These are phyloP conservation scores for Polygonum aviculare DNA, from an alignment of 148 eudicot species.

Conservation along the genomic window DNA sequence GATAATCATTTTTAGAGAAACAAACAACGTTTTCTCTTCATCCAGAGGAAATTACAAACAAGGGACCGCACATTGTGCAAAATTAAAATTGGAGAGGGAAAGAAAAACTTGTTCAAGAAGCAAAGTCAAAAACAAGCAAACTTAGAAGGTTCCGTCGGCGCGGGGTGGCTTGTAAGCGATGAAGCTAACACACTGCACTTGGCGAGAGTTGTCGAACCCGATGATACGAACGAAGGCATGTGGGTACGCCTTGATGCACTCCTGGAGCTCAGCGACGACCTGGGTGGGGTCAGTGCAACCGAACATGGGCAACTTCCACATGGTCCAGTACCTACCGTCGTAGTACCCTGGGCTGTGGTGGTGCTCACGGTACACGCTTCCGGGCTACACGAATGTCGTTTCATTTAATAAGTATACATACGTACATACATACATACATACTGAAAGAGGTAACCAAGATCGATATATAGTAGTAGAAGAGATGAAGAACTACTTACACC, in stretches of 20 bases:
- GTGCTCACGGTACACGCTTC: constrained; percentile 51
- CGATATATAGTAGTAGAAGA: not conserved
- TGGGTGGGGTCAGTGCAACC: constrained; percentile 34
- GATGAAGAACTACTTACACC: constrained; percentile 13
- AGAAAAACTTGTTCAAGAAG: too few species aligned
- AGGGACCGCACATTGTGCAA: too few species aligned
- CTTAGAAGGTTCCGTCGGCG: not conserved
- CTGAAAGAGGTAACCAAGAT: too few species aligned
- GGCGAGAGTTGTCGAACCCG: constrained; percentile 36
- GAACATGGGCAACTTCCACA: constrained; percentile 78
- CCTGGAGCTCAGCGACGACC: constrained; percentile 31
- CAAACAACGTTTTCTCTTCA: too few species aligned
- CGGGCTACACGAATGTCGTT: constrained; percentile 20
- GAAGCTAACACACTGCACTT: constrained; percentile 39
- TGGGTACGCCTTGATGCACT: constrained; percentile 35
- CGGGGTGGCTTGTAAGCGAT: constrained; percentile 31
- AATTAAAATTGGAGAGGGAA: too few species aligned
- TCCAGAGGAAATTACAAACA: too few species aligned
- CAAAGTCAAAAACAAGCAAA: too few species aligned
- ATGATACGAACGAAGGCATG: constrained; percentile 36
- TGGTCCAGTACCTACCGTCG: constrained; percentile 81
- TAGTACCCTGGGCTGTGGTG: constrained; percentile 66
- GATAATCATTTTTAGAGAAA: too few species aligned
- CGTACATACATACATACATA: not conserved
- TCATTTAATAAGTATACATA: not conserved